Evolutionary conservation across 371 early-diverging fungal species (phyloP).

Genomic region (Lichtheimia ramosa): DNA sequence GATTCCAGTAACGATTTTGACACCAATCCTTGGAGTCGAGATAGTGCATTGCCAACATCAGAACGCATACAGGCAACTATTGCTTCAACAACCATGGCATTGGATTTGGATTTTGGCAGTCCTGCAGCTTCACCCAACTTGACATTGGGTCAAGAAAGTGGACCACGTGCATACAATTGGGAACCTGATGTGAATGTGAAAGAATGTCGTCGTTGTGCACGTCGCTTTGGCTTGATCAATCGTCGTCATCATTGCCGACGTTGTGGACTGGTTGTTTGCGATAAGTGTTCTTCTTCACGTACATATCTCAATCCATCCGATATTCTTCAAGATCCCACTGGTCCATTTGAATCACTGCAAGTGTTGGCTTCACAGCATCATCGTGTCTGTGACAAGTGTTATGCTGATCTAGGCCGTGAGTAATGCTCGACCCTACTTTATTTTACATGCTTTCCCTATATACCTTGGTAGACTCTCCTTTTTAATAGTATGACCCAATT

Average conservation of each 20-base stretch:
- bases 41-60: constrained; percentile 2
- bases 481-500: too few species aligned
- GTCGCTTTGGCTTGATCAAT: constrained; percentile 61
- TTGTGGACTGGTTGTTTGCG: constrained; percentile 82
- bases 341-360: constrained; percentile 27
- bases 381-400: constrained; percentile 60
- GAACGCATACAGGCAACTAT: neutral
- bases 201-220: constrained; percentile 64
- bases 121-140: too few species aligned
- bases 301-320: constrained; percentile 47
- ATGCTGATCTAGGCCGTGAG: constrained; percentile 20
- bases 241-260: constrained; percentile 86
- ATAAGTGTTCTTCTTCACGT: constrained; percentile 64
- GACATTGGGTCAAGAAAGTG: neutral
- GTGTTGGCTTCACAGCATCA: constrained; percentile 47
- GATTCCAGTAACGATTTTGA: constrained; percentile 21
- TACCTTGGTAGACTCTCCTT: too few species aligned
- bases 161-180: constrained; percentile 55
- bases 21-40: constrained; percentile 43
- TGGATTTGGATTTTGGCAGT: neutral
- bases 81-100: neutral
- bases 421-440: neutral
- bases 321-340: constrained; percentile 53
- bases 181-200: constrained; percentile 67
- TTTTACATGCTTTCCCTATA: too few species aligned